Evolutionary conservation across 768 basidiomycete genomes (phyloP), one percentile per base, ranked within the genome.

Genomic region (Paxillus involutus): DNA sequence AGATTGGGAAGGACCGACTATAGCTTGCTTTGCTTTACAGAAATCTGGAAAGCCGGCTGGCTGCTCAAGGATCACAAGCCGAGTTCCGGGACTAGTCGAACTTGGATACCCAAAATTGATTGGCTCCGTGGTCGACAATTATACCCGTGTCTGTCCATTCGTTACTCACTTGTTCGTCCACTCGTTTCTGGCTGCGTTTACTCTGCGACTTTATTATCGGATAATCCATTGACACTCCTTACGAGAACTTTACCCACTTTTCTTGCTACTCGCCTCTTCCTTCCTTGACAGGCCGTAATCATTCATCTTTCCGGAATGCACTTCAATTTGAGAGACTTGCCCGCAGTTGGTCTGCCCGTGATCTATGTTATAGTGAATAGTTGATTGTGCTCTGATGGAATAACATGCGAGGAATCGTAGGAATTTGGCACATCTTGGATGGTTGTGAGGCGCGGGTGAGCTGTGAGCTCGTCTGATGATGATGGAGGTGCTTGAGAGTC

Each of bases 11-110:
- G 30, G 40, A 42, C 49, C 53, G 50, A 35, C 35, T 35, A 55
- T 17, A 13, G 1, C 17, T 8, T 10, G 29, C 53, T 19, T 53
- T 44, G 24, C 39, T 39, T 10, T 36, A 52, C 65, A 91, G 90
- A 72, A 94, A 94, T 73, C 71, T 94, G 74, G 91, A 94, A 77
- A 93, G 89, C 67, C 88, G 91, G 56, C 82, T 94, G 62, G 91
- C 91, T 63, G 91, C 91, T 36, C 92, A 94, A 73, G 90, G 90
- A 52, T 89, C 88, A 17, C 86, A 88, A 68, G 73, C 78, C 32
- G 91, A 93, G 60, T 91, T 90, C 79, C 82, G 82, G 65, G 84
- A 87, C 60, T 87, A 72, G 80, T 70, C 49, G 60, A 52, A 57
- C 65, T 58, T 14, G 55, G 50, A 48, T 58, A 53, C 53, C 52